phyloP scores from a whole-genome alignment of 2,329 filamentous ascomycete species.

The Chaetomiaceae sp. region DNA sequence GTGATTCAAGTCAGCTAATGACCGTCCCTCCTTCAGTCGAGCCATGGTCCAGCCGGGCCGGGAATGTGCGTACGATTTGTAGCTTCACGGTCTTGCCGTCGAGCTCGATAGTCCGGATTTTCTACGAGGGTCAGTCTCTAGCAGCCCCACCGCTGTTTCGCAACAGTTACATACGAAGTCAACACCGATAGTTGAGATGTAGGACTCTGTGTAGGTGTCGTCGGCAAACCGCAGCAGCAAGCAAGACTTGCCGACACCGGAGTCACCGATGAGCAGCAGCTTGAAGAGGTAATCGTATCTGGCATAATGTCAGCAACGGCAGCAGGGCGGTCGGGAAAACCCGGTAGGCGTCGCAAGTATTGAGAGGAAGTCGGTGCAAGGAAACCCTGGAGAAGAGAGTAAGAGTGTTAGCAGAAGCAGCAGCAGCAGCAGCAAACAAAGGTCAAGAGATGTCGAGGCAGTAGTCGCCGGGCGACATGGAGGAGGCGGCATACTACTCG shows the following conservation, averaged over 20 bases:
- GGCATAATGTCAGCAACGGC: conserved; percentile 28
- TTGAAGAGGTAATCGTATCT: conserved; percentile 99
- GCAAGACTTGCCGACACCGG: conserved; percentile 99
- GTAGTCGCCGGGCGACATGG: neutral
- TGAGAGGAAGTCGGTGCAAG: neutral
- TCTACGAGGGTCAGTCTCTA: conserved; percentile 50
- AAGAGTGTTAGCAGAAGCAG: conserved; percentile 20
- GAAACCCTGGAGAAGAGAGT: neutral
- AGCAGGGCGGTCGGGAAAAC: conserved; percentile 5
- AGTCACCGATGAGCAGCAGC: conserved; percentile 99
- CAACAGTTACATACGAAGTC: conserved; percentile 73
- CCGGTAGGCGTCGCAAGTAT: conserved; percentile 6
- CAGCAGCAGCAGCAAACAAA: conserved; percentile 18
- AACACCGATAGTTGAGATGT: conserved; percentile 99
- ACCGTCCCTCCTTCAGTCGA: neutral
- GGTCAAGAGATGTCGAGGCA: conserved; percentile 8
- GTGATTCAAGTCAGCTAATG: conserved; percentile 21
- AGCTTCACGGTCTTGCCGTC: conserved; percentile 99
- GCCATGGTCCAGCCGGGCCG: neutral
- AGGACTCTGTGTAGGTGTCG: conserved; percentile 98
- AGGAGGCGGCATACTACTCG: conserved; percentile 65
- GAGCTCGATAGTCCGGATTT: conserved; percentile 99
- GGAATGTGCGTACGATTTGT: conserved; percentile 73
- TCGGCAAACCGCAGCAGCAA: conserved; percentile 96
- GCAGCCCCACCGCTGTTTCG: neutral